Evolutionary conservation across 768 basidiomycete genomes (phyloP).

Genomic region (Lactifluus rugatus): DNA sequence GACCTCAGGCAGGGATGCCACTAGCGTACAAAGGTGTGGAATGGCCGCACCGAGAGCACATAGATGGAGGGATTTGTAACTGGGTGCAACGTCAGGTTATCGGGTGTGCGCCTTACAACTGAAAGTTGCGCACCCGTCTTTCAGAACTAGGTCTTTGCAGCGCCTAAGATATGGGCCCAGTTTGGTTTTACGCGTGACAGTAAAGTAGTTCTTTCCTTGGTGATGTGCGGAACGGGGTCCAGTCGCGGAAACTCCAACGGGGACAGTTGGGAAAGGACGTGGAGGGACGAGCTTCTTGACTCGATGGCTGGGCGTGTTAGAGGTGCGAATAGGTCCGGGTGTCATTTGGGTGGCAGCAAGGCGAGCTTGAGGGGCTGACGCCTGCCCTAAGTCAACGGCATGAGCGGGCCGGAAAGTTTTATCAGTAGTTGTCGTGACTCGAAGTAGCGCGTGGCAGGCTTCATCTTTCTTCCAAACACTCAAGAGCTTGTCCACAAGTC

Average conservation of each 20-base stretch:
- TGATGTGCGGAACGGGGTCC: slow-evolving; percentile 71
- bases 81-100: slow-evolving; percentile 23
- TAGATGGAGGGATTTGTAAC: slow-evolving; percentile 64
- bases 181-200: slow-evolving; percentile 66
- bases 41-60: slow-evolving; percentile 88
- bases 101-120: background rate
- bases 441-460: no score
- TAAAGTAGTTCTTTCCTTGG: slow-evolving; percentile 76
- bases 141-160: slow-evolving; percentile 62
- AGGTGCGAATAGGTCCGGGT: background rate
- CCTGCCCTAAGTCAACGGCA: background rate
- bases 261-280: slow-evolving; percentile 68
- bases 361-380: no score
- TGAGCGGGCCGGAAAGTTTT: background rate
- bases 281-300: slow-evolving; percentile 63
- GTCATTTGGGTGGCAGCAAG: no score
- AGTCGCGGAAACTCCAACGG: slow-evolving; percentile 65
- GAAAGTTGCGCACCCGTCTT: slow-evolving; percentile 49
- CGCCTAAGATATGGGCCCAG: slow-evolving; percentile 66
- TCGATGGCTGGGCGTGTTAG: slow-evolving; percentile 21
- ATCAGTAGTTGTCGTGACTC: no score
- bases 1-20: slow-evolving; percentile 59
- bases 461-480: background rate
- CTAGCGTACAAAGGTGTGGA: slow-evolving; percentile 63
- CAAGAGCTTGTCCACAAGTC: background rate